These are phyloP conservation scores for Cryptococcus floricola DNA, from an alignment of 1,284 basidiomycete species.

Conservation along the genomic window DNA sequence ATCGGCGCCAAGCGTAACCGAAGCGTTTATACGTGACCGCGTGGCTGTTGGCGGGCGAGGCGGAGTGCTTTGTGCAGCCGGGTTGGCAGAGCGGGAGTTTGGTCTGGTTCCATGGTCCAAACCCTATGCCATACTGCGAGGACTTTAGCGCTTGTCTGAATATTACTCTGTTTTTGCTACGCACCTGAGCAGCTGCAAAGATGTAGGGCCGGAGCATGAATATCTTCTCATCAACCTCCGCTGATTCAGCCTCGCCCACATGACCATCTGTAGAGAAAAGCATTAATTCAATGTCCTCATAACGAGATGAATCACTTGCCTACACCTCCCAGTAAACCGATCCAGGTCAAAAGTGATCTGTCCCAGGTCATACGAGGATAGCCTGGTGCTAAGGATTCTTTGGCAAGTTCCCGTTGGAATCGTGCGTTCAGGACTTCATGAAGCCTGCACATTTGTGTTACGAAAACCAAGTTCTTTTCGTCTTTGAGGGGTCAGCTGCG, in stretches of 20 bases:
- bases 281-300: neutral
- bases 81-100: constrained; percentile 40
- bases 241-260: constrained; percentile 34
- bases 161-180: neutral
- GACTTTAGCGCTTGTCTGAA: neutral
- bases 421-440: too few species aligned
- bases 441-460: neutral
- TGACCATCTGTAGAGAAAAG: neutral
- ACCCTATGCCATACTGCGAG: constrained; percentile 49
- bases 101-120: constrained; percentile 51
- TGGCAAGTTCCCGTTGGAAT: neutral
- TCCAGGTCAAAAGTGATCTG: constrained; percentile 31
- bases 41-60: constrained; percentile 19
- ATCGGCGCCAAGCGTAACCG: constrained; percentile 38
- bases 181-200: constrained; percentile 53
- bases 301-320: constrained; percentile 17
- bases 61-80: constrained; percentile 20
- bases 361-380: neutral
- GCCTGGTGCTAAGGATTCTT: neutral
- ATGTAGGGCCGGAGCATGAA: constrained; percentile 55
- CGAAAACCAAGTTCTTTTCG: neutral
- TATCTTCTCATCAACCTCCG: constrained; percentile 53
- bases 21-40: constrained; percentile 41
- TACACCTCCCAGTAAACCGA: constrained; percentile 32
- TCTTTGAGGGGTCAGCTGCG: neutral